These are phyloP conservation scores for Penicillium polonicum DNA, from an alignment of 2,329 filamentous ascomycete species.

Conservation along the genomic window DNA sequence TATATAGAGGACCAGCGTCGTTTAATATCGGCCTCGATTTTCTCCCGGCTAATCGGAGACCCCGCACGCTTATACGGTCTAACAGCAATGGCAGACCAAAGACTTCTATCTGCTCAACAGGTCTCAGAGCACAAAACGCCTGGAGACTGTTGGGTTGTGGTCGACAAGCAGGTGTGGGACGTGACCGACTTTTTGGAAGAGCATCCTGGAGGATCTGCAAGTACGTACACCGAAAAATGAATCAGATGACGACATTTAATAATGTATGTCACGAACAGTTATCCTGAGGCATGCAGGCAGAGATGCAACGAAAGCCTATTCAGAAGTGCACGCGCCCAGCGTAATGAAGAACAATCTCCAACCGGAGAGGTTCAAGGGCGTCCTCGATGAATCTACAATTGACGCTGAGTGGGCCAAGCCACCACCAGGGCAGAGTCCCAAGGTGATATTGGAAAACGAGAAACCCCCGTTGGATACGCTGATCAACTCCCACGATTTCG, in stretches of 20 bases:
- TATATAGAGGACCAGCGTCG: neutral
- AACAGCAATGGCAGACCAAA: constrained; percentile 30
- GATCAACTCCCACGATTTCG: constrained; percentile 62
- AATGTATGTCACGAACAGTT: constrained; percentile 27
- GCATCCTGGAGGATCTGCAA: constrained; percentile 60
- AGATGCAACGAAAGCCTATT: constrained; percentile 48
- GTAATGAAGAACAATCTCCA: constrained; percentile 47
- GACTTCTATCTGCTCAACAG: constrained; percentile 43
- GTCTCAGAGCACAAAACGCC: constrained; percentile 51
- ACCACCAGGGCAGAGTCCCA: constrained; percentile 34
- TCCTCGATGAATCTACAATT: constrained; percentile 51
- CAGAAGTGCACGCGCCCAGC: constrained; percentile 48
- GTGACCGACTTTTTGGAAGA: constrained; percentile 64
- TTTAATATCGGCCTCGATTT: neutral
- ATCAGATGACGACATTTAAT: neutral
- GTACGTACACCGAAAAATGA: constrained; percentile 27
- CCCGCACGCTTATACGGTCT: too few relatives aligned
- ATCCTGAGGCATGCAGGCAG: constrained; percentile 48
- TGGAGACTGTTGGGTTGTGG: constrained; percentile 64
- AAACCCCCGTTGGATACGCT: constrained; percentile 55
- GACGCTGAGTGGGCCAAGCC: constrained; percentile 50
- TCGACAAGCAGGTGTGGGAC: constrained; percentile 67
- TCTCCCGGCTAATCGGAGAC: neutral
- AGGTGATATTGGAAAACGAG: constrained; percentile 31
- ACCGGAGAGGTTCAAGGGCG: constrained; percentile 50